A percentile compares a stretch with the other conserved stretches of the same genome.
phyloP scores from a whole-genome alignment of 192 early-diverging fungal genomes.

The Pilobolus umbonatus region DNA sequence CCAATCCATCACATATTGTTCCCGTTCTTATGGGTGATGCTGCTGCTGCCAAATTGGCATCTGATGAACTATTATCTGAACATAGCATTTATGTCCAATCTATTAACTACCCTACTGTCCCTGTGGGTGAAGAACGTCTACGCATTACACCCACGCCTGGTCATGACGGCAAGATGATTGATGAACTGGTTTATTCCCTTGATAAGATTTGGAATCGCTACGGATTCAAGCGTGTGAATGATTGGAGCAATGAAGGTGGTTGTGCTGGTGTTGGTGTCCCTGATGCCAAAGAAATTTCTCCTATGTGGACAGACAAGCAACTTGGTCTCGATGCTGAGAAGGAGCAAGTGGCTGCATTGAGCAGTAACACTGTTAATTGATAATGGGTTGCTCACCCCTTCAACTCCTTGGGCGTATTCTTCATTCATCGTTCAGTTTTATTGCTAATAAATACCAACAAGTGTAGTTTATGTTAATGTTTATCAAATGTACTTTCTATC shows the following conservation, averaged over 20 bases:
- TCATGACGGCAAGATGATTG: conserved; percentile 77
- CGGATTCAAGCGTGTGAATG: conserved; percentile 73
- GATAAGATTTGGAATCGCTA: conserved; percentile 85
- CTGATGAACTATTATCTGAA: conserved; percentile 85
- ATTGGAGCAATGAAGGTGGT: conserved; percentile 85
- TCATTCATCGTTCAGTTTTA: too few relatives aligned
- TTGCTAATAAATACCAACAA: too few relatives aligned
- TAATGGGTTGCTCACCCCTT: too few relatives aligned
- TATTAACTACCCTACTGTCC: conserved; percentile 98
- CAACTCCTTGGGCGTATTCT: too few relatives aligned
- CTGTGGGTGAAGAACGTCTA: conserved; percentile 92
- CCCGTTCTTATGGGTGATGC: conserved; percentile 97
- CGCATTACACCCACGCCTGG: conserved; percentile 98
- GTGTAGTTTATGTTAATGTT: too few relatives aligned
- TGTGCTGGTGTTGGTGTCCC: conserved; percentile 81
- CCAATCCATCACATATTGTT: conserved; percentile 99
- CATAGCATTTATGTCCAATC: conserved; percentile 96
- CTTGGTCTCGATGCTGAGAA: conserved; percentile 19
- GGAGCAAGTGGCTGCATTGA: not conserved
- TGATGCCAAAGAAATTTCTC: conserved; percentile 35
- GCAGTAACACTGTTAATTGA: too few relatives aligned
- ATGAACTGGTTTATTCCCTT: conserved; percentile 77
- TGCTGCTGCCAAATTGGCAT: conserved; percentile 86
- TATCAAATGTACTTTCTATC: not conserved
- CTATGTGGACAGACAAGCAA: conserved; percentile 57